Evolutionary conservation across 306 rosid species (phyloP), one percentile per base, ranked within the genome.

Genomic region (Prunus dulcis): DNA sequence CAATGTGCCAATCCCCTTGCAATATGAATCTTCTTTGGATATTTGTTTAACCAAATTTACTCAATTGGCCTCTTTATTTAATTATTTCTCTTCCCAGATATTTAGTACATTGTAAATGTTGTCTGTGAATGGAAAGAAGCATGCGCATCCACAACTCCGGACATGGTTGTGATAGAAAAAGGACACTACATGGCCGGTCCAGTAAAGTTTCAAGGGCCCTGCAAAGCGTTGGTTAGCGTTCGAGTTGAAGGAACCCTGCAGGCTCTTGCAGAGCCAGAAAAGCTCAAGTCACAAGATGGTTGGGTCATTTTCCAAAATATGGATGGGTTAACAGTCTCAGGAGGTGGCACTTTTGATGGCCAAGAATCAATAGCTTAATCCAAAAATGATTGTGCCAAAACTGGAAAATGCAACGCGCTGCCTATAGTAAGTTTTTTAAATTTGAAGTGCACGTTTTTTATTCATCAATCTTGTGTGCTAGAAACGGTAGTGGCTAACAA

Each of bases 331-430:
- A 6, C 12, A 7, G 69, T 82, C 17, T 61, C 47, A 0, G 86
- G 82, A 38, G 69, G 69, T 8, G 82, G 86, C 9, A 43, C 20
- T 50, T 68, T 82, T 12, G 79, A 82, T 46, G 85, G 85, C 69
- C 85, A 82, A 73, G 82, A 77, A 50, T 4, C 50, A 2, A 3
- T 19, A 43, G 74, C 82, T 63, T 82, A 77, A 80, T 41, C 72
- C 50, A 28, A 50, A 55, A 73, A 72, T 28, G 19, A 73, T 45
- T 82, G 80, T 78, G 79, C 75, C 14, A 71, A 72, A 67, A 46
- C 67, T 50, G 67, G 67, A 17, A 58, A n/a, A 41, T 67, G 65
- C 65, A 71, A 71, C 22, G 12, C 65, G 22, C 65, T 53, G 9
- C 76, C 76, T 20, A 55, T 55, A 11, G 65, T 55, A 71, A 34